Conservation (phyloP, 129 eudicot species). For the Helianthus tuberosus region DNA sequence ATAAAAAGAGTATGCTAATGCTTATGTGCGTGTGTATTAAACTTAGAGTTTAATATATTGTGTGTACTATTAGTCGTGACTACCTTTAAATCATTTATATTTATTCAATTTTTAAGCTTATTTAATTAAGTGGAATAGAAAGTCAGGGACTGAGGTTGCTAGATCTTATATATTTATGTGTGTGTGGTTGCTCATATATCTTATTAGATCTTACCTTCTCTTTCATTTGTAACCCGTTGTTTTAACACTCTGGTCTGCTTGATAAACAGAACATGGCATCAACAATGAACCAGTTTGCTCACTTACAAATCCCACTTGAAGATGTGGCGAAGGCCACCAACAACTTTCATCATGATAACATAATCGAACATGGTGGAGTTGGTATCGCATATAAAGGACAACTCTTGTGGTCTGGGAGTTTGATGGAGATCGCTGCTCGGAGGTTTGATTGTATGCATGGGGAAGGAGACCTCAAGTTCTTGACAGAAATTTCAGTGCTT, state of each 20-base stretch:
- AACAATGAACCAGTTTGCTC: not conserved
- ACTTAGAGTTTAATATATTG: too few species aligned
- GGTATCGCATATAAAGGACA: not conserved
- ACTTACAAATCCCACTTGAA: conserved; percentile 3
- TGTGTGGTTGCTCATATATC: not conserved
- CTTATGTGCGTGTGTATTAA: too few species aligned
- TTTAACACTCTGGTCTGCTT: not conserved
- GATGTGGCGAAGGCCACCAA: not conserved
- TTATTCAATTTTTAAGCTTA: too few species aligned
- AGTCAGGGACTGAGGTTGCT: too few species aligned
- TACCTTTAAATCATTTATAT: too few species aligned
- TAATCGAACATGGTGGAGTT: not conserved
- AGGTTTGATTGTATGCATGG: not conserved
- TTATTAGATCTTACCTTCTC: not conserved
- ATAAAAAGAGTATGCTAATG: too few species aligned
- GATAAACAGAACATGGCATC: not conserved
- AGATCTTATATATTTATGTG: too few species aligned
- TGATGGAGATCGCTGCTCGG: not conserved
- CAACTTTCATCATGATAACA: conserved; percentile 3
- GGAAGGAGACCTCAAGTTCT: not conserved
- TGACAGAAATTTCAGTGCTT: not conserved
- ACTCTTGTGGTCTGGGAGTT: not conserved
- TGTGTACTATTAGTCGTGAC: too few species aligned
- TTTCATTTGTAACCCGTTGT: not conserved
- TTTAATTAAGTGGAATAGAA: too few species aligned